These are phyloP conservation scores for Ophiostoma fasciatum DNA, from an alignment of 2,329 filamentous ascomycete species.

Conservation along the genomic window DNA sequence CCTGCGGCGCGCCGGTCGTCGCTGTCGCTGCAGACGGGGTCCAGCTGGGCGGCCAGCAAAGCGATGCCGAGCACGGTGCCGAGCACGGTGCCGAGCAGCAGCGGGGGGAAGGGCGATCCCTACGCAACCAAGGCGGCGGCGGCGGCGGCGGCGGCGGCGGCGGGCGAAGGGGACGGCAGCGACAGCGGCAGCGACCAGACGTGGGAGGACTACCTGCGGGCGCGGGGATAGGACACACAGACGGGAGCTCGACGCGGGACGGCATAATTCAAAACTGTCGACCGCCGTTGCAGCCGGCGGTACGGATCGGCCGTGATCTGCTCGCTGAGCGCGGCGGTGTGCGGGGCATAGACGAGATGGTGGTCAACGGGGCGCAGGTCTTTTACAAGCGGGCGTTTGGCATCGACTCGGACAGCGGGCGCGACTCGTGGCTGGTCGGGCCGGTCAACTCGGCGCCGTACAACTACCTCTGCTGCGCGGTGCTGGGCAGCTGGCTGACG, in stretches of 20 bases:
- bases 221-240: too few relatives aligned
- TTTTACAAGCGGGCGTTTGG: conserved; percentile 49
- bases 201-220: conserved; percentile 8
- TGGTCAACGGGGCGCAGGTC: conserved; percentile 53
- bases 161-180: background rate
- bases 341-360: conserved; percentile 58
- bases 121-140: background rate
- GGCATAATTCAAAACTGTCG: too few relatives aligned
- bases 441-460: conserved; percentile 48
- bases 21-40: background rate
- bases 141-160: background rate
- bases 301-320: too few relatives aligned
- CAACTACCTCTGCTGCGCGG: conserved; percentile 51
- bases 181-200: conserved; percentile 6
- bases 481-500: conserved; percentile 59
- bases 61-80: too few relatives aligned
- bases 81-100: too few relatives aligned
- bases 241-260: too few relatives aligned
- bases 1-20: background rate
- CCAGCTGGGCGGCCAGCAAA: too few relatives aligned
- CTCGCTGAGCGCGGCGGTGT: conserved; percentile 54
- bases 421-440: conserved; percentile 40
- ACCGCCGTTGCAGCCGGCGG: too few relatives aligned
- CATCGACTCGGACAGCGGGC: conserved; percentile 35
- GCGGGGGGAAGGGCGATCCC: background rate